Evolutionary conservation across 805 yeast species (phyloP).

Genomic region (Sungouiella blattae): DNA sequence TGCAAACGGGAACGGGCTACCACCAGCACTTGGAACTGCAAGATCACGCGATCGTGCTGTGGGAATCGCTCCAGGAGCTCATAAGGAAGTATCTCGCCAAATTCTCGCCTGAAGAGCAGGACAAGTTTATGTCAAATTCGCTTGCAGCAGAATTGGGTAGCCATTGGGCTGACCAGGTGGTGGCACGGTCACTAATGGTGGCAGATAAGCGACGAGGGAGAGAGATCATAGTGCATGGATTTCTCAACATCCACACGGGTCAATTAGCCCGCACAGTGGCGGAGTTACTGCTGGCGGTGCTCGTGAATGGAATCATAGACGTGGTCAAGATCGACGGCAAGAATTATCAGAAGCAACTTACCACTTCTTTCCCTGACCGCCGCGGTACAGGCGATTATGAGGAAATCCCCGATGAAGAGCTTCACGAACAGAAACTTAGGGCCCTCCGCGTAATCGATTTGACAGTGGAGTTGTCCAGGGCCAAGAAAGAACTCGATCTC

Average conservation of each 20-base stretch:
- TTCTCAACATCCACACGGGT: constrained; percentile 31
- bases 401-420: not conserved
- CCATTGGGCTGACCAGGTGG: constrained; percentile 41
- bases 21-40: constrained; percentile 12
- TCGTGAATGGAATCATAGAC: constrained; percentile 56
- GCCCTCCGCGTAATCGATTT: constrained; percentile 4
- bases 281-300: constrained; percentile 24
- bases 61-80: constrained; percentile 15
- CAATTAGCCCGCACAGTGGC: constrained; percentile 9
- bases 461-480: constrained; percentile 3
- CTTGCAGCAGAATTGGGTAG: constrained; percentile 20
- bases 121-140: constrained; percentile 11
- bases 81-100: not conserved
- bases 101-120: constrained; percentile 8
- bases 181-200: constrained; percentile 37
- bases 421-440: not conserved
- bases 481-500: constrained; percentile 6
- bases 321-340: constrained; percentile 3
- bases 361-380: not conserved
- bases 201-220: constrained; percentile 52
- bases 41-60: constrained; percentile 49
- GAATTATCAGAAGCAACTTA: not conserved
- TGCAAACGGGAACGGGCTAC: constrained; percentile 42
- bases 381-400: not conserved
- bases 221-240: constrained; percentile 58